These are phyloP conservation scores for Claviceps quebecensis DNA, from an alignment of 2,329 filamentous ascomycete species.

Conservation along the genomic window DNA sequence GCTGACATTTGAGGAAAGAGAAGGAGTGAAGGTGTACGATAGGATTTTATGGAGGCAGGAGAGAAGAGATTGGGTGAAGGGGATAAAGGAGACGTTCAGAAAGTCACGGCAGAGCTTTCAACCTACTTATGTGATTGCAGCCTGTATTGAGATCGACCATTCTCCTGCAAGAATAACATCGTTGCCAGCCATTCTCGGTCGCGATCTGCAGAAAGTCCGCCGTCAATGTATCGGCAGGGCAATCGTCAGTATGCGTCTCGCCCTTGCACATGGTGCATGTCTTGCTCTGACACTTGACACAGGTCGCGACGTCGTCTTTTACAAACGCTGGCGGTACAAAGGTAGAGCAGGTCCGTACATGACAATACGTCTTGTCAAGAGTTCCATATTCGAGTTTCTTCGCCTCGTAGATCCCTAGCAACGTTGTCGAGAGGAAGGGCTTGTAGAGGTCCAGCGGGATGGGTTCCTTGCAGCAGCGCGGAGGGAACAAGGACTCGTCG, in stretches of 20 bases:
- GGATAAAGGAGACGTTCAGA: not conserved
- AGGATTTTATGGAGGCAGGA: not conserved
- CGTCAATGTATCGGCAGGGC: constrained; percentile 27
- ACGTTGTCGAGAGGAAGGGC: constrained; percentile 20
- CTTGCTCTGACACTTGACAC: constrained; percentile 22
- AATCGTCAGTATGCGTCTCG: constrained; percentile 29
- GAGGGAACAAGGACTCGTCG: constrained; percentile 41
- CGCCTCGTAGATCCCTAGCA: constrained; percentile 22
- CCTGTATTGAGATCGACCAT: constrained; percentile 36
- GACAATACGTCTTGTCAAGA: constrained; percentile 37
- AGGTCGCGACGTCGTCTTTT: constrained; percentile 22
- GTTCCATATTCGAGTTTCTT: constrained; percentile 37
- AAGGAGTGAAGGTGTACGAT: not conserved
- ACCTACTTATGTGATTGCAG: constrained; percentile 42
- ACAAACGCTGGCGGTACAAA: constrained; percentile 29
- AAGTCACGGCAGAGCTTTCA: no score
- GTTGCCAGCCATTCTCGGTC: constrained; percentile 32
- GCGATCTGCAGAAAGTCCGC: constrained; percentile 28
- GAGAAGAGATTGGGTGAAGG: not conserved
- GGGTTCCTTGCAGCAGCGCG: constrained; percentile 32
- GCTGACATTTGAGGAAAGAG: not conserved
- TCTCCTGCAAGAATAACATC: constrained; percentile 29
- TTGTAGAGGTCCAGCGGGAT: constrained; percentile 24
- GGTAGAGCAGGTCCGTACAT: constrained; percentile 23
- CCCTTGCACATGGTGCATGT: constrained; percentile 41